Percentiles rank a stretch among this genome's conserved stretches.
Evolutionary conservation across 805 yeast species (phyloP).

Genomic region (Millerozyma miso): DNA sequence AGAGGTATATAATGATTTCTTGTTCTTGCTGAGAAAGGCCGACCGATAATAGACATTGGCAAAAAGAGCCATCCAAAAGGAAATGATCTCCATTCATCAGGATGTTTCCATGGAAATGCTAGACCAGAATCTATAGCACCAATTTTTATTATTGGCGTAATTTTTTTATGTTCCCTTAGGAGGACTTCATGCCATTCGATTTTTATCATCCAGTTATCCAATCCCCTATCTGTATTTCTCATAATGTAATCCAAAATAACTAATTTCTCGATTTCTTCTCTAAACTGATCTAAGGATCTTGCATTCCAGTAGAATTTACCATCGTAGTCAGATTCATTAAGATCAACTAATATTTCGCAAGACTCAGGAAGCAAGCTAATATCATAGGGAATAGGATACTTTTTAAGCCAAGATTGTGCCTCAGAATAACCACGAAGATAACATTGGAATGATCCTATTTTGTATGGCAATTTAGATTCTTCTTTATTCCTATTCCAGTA

Average conservation of each 20-base stretch:
- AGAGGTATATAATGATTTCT: conserved; percentile 54
- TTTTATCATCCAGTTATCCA: conserved; percentile 76
- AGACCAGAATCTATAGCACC: conserved; percentile 78
- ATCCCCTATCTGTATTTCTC: conserved; percentile 71
- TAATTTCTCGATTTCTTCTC: conserved; percentile 61
- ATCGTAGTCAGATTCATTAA: conserved; percentile 7
- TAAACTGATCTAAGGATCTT: conserved; percentile 44
- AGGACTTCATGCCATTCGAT: conserved; percentile 38
- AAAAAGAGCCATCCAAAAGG: conserved; percentile 77
- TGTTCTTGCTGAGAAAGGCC: conserved; percentile 57
- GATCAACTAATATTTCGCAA: conserved; percentile 16
- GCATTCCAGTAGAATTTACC: conserved; percentile 51
- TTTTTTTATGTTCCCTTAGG: not conserved
- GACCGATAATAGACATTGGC: conserved; percentile 60
- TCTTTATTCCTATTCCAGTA: conserved; percentile 38
- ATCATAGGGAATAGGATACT: conserved; percentile 51
- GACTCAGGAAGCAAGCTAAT: conserved; percentile 13
- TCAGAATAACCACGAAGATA: conserved; percentile 55
- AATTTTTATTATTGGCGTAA: conserved; percentile 41
- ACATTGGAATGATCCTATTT: conserved; percentile 65
- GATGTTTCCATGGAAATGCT: conserved; percentile 78
- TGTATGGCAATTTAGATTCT: conserved; percentile 32
- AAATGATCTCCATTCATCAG: conserved; percentile 76
- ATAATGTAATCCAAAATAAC: conserved; percentile 69
- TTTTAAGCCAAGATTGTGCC: conserved; percentile 55